Percentiles rank a stretch among this genome's conserved stretches.
Evolutionary conservation across 129 eudicot genomes (phyloP).

Genomic region (Heracleum sosnowskyi): DNA sequence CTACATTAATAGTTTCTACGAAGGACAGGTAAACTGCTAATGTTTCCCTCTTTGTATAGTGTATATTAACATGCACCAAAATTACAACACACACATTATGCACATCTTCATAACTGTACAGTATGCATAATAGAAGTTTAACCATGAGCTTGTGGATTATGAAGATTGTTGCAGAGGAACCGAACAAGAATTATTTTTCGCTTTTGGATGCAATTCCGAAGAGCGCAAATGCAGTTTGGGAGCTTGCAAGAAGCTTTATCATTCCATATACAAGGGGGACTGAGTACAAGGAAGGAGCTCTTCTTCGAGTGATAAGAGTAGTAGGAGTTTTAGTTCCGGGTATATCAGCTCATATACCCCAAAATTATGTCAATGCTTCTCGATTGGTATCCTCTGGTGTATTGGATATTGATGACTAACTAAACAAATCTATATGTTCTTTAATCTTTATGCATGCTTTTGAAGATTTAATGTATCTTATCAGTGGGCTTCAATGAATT

Average conservation of each 20-base stretch:
- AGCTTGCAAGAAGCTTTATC: conserved; percentile 53
- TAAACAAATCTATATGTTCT: no score
- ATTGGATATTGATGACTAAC: not conserved
- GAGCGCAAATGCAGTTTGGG: conserved; percentile 47
- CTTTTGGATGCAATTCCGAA: conserved; percentile 24
- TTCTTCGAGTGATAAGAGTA: conserved; percentile 28
- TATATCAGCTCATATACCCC: conserved; percentile 38
- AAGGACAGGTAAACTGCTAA: conserved; percentile 37
- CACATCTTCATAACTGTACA: not conserved
- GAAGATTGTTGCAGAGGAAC: conserved; percentile 55
- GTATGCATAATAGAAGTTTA: not conserved
- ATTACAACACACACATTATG: no score
- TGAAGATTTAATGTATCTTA: no score
- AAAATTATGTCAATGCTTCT: conserved; percentile 52
- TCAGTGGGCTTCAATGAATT: no score
- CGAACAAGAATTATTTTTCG: conserved; percentile 59
- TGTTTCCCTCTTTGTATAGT: not conserved
- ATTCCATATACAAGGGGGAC: conserved; percentile 37
- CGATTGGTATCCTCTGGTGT: conserved; percentile 23
- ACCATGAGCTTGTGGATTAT: not conserved
- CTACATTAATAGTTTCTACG: conserved; percentile 43
- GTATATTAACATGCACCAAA: not conserved
- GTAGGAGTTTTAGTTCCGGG: conserved; percentile 41
- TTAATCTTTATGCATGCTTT: no score
- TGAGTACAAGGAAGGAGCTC: conserved; percentile 39